Evolutionary conservation across 306 rosid species (phyloP).

Genomic region (Pterocarpus macrocarpus): DNA sequence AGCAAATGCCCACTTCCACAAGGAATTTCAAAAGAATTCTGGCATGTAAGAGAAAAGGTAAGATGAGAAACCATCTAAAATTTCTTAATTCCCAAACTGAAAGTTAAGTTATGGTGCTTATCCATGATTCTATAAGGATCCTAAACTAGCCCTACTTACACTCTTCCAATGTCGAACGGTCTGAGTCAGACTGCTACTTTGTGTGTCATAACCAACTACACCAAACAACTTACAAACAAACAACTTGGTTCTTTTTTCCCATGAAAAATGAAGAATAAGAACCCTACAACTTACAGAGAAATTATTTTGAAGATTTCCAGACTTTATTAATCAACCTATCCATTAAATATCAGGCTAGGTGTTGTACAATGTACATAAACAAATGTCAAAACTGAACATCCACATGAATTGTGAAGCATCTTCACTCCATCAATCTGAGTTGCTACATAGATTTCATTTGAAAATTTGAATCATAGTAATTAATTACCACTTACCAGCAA

Average conservation of each 20-base stretch:
- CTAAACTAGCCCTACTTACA: constrained; percentile 6
- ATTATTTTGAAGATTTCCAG: neutral
- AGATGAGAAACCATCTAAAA: constrained; percentile 16
- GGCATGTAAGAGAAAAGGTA: constrained; percentile 10
- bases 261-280: neutral
- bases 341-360: neutral
- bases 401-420: neutral
- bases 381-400: neutral
- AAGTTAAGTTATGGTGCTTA: neutral
- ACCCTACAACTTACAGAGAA: neutral
- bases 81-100: neutral
- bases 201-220: neutral
- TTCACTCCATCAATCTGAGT: constrained; percentile 1
- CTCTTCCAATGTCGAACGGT: neutral
- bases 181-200: neutral
- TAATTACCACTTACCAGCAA: neutral
- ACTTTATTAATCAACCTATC: neutral
- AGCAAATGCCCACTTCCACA: constrained; percentile 4
- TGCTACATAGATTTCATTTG: constrained; percentile 1
- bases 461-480: neutral
- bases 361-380: neutral
- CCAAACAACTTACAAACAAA: neutral
- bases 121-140: neutral
- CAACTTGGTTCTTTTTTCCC: neutral
- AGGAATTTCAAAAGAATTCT: constrained; percentile 2